Evolutionary conservation across 768 basidiomycete genomes (phyloP), one percentile per base, ranked within the genome.

Genomic region (Gyrodon lividus): DNA sequence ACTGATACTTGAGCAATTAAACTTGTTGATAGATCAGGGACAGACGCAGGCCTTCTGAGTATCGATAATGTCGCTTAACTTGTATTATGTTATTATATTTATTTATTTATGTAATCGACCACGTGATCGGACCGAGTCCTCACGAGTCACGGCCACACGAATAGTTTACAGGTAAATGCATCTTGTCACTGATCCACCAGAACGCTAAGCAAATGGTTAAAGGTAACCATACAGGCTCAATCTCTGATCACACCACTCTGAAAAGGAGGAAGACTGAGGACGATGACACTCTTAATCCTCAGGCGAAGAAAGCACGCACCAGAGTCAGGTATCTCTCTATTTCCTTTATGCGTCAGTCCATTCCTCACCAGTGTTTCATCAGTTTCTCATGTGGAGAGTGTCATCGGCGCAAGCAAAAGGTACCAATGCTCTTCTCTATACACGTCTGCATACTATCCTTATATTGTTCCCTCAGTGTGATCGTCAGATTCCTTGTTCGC

Each of bases 351-450:
- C 43, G 50, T 26, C 30, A 28, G 22, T 6, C 35, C 20, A 30
- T 51, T 49, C 31, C 34, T 57, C 50, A 61, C 17, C 6, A 20
- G 49, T 16, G 19, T 46, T 13, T 41, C 48, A 40, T 6, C 61
- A 90, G 88, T 69, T 91, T 89, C 59, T 90, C 89, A 8, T 91
- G 89, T 51, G 87, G 87, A 16, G 90, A 93, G 72, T 92, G 91
- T 57, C 91, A 92, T 72, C 81, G 90, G 19, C 76, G 90, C 55
- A 93, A 93, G 66, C 90, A 93, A 71, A 92, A 92, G 79, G 89
- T 87, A 50, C 7, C 51, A 42, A 20, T 33, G 20, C 31, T 48
- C 43, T 24, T 33, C n/a, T 56, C 41, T 45, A 54, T 41, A 26
- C 57, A 14, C 43, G 58, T 61, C 52, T 58, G 49, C 48, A 43